A percentile compares a stretch with the other conserved stretches of the same genome.
Evolutionary conservation across 2,329 filamentous ascomycete species (phyloP).

Genomic region (Xylariaceae sp.): DNA sequence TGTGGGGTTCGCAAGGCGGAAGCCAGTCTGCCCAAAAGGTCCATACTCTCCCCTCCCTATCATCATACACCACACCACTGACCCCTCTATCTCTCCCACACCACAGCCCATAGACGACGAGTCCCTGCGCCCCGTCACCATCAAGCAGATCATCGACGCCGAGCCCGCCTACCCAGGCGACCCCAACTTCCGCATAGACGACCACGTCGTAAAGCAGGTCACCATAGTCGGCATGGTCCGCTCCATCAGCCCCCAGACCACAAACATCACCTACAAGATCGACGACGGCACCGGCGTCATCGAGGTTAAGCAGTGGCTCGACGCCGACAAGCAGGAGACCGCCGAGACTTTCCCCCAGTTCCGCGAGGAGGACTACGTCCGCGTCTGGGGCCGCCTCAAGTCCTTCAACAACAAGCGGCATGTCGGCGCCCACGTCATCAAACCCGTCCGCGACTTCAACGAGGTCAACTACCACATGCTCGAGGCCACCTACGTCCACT

Average conservation of each 20-base stretch:
- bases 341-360: conserved; percentile 48
- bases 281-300: conserved; percentile 93
- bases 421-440: conserved; percentile 75
- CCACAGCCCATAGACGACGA: conserved; percentile 67
- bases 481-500: conserved; percentile 83
- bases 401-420: conserved; percentile 79
- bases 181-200: conserved; percentile 81
- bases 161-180: conserved; percentile 60
- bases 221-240: conserved; percentile 90
- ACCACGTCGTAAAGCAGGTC: conserved; percentile 66
- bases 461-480: conserved; percentile 91
- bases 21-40: conserved; percentile 43
- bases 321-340: conserved; percentile 53
- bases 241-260: conserved; percentile 78
- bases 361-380: conserved; percentile 73
- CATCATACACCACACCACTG: not conserved
- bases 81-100: conserved; percentile 3
- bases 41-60: conserved; percentile 1
- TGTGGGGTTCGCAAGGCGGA: conserved; percentile 57
- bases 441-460: conserved; percentile 78
- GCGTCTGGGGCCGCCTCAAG: conserved; percentile 81
- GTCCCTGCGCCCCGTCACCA: conserved; percentile 86
- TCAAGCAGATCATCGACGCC: conserved; percentile 89
- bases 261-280: conserved; percentile 86
- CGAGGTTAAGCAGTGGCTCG: conserved; percentile 86